These are phyloP conservation scores for Pythium phragmiticola DNA, from an alignment of 352 stramenopile species.

Conservation along the genomic window DNA sequence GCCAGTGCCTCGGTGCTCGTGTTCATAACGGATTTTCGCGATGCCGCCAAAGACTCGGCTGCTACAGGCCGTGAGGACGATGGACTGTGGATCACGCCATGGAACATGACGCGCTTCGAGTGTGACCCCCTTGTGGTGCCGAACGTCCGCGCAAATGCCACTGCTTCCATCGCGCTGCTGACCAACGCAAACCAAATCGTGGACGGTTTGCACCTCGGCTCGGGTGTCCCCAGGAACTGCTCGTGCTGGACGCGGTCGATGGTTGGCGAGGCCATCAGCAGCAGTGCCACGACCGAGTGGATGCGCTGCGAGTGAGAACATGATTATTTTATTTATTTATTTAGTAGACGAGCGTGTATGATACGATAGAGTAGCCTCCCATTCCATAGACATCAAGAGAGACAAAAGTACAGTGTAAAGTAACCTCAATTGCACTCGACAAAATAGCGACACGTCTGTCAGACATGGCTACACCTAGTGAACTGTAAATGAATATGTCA, in stretches of 20 bases:
- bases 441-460: conserved; percentile 3
- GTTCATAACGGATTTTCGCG: conserved; percentile 18
- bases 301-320: conserved; percentile 13
- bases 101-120: conserved; percentile 9
- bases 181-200: background rate
- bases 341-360: background rate
- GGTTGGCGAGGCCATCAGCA: background rate
- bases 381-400: background rate
- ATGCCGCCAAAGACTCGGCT: background rate
- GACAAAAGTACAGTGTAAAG: background rate
- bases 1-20: background rate
- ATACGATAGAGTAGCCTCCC: background rate
- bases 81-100: background rate
- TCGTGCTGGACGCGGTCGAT: conserved; percentile 20
- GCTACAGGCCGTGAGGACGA: background rate
- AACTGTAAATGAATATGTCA: conserved; percentile 4
- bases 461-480: background rate
- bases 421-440: background rate
- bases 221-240: background rate
- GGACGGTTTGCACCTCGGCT: background rate
- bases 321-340: conserved; percentile 3
- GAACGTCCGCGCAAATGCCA: background rate
- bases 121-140: background rate
- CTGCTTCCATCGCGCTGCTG: conserved; percentile 1
- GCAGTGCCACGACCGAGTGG: conserved; percentile 7